These are phyloP conservation scores for Alloascoidea africana DNA, from an alignment of 805 yeast species.

Conservation along the genomic window DNA sequence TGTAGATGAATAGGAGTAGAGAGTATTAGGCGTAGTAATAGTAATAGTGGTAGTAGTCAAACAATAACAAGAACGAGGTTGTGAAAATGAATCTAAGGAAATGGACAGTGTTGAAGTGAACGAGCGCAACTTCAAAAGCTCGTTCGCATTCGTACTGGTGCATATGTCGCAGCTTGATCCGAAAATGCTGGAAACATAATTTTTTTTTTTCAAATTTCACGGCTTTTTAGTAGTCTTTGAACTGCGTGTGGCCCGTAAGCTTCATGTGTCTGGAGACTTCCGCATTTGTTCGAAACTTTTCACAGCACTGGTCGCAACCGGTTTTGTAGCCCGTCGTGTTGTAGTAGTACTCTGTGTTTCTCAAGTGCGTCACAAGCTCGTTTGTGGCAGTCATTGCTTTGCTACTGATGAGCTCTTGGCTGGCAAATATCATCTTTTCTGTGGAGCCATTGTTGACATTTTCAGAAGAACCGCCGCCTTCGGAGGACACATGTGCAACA, in stretches of 20 bases:
- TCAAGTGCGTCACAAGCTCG: slow-evolving; percentile 28
- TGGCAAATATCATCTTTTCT: slow-evolving; percentile 22
- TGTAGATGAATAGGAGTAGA: too few species aligned
- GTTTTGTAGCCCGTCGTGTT: slow-evolving; percentile 28
- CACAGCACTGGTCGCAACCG: background rate
- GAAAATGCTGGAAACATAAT: too few species aligned
- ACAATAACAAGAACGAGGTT: too few species aligned
- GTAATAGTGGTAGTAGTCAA: too few species aligned
- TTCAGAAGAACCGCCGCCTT: background rate
- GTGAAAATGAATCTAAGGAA: too few species aligned
- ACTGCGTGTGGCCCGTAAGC: background rate
- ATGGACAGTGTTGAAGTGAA: too few species aligned
- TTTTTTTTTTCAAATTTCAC: too few species aligned
- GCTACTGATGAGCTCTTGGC: slow-evolving; percentile 10
- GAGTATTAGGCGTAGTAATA: too few species aligned
- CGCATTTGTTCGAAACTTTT: background rate
- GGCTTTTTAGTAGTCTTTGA: slow-evolving; percentile 1
- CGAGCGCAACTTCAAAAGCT: too few species aligned
- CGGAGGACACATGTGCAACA: slow-evolving; percentile 21
- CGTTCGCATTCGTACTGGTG: too few species aligned
- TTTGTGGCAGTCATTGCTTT: slow-evolving; percentile 24
- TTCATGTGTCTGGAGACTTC: background rate
- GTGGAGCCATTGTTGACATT: slow-evolving; percentile 12
- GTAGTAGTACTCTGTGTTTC: slow-evolving; percentile 40
- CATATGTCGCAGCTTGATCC: background rate